Evolutionary conservation across 208 protist genomes (phyloP).

Genomic region (Herpetomonas samuelpessoai): DNA sequence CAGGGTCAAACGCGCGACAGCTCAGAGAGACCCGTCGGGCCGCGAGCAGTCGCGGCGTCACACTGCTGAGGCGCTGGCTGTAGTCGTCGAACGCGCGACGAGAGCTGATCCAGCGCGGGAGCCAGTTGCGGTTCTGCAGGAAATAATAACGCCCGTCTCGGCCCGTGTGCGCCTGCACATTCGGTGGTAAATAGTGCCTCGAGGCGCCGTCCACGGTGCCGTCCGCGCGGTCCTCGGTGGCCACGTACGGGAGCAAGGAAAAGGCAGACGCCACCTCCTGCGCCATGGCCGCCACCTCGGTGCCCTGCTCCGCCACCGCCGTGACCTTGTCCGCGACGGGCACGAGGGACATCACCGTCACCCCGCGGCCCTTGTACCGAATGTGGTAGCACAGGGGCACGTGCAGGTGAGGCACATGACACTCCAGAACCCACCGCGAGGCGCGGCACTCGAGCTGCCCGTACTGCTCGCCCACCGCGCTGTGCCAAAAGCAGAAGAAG

Average conservation of each 20-base stretch:
- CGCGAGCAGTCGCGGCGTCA: slow-evolving; percentile 28
- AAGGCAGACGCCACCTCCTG: slow-evolving; percentile 46
- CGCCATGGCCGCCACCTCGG: slow-evolving; percentile 38
- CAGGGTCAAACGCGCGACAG: slow-evolving; percentile 32
- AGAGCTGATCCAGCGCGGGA: slow-evolving; percentile 35
- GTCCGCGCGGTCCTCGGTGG: slow-evolving; percentile 4
- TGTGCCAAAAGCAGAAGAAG: slow-evolving; percentile 51
- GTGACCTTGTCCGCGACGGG: slow-evolving; percentile 33
- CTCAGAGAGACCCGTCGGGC: slow-evolving; percentile 24
- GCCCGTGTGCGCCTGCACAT: slow-evolving; percentile 35
- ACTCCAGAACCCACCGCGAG: slow-evolving; percentile 43
- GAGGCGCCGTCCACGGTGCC: slow-evolving; percentile 11
- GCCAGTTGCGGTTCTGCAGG: slow-evolving; percentile 38
- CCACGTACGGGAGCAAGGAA: slow-evolving; percentile 31
- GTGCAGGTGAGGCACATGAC: slow-evolving; percentile 29
- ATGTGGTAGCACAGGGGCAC: slow-evolving; percentile 52
- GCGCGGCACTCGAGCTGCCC: slow-evolving; percentile 42
- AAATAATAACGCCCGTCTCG: slow-evolving; percentile 50
- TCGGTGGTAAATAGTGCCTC: slow-evolving; percentile 27
- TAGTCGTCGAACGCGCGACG: slow-evolving; percentile 14
- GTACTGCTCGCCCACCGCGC: slow-evolving; percentile 30
- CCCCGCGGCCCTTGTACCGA: slow-evolving; percentile 48
- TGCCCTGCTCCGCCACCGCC: slow-evolving; percentile 33
- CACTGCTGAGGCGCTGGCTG: slow-evolving; percentile 25
- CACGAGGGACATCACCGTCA: slow-evolving; percentile 28